Percentiles rank a stretch among this genome's conserved stretches.
phyloP scores from a whole-genome alignment of 225 moss, liverwort and hornwort species.

The Asterella californica region DNA sequence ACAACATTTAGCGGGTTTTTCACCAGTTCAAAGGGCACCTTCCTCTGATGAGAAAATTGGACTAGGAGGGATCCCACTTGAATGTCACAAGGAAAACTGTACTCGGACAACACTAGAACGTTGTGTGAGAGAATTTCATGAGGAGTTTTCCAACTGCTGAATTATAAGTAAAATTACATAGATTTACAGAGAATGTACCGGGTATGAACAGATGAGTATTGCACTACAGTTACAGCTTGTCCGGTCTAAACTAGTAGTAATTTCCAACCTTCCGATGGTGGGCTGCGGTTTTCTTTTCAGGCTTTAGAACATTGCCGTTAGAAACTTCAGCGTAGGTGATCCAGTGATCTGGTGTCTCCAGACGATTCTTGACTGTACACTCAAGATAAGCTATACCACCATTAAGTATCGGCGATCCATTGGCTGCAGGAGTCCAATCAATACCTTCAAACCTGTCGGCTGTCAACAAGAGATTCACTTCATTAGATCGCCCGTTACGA shows the following conservation, averaged over 20 bases:
- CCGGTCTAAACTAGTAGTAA: conserved; percentile 56
- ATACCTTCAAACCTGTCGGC: conserved; percentile 96
- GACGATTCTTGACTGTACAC: conserved; percentile 68
- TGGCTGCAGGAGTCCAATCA: conserved; percentile 51
- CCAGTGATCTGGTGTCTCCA: conserved; percentile 94
- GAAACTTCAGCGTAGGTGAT: conserved; percentile 78
- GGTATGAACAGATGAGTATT: no score
- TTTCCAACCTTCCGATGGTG: conserved; percentile 93
- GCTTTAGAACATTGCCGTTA: conserved; percentile 69
- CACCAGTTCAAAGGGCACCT: no score
- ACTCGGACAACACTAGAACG: no score
- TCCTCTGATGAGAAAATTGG: no score
- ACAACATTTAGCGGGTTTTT: no score
- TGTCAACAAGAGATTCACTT: conserved; percentile 24
- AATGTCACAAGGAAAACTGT: no score
- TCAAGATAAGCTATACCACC: conserved; percentile 71
- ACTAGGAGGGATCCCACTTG: no score
- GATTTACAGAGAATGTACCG: not conserved
- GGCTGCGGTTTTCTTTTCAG: conserved; percentile 82
- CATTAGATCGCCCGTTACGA: not conserved
- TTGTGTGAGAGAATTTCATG: no score
- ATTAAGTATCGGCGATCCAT: conserved; percentile 70
- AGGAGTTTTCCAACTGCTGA: no score
- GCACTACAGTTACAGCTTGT: not conserved
- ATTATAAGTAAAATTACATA: no score